Base-by-base conservation (phyloP, 1,284 basidiomycete genomes). In the Trametes pubescens region DNA sequence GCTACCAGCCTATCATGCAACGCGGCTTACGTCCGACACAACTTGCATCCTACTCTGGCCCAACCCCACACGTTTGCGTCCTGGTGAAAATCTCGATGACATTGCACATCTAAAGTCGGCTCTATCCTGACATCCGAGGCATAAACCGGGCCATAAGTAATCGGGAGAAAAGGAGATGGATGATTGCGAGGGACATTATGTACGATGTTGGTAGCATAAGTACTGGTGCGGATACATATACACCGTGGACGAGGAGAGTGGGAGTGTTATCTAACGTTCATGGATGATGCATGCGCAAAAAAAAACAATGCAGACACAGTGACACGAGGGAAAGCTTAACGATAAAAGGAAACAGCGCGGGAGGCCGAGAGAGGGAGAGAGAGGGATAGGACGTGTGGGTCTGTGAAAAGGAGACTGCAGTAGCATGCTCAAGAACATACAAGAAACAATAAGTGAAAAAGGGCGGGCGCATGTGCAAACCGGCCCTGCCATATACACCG, bases 231-330 rank as follows among this genome's bases (percentile, higher is more conserved):
- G 57, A 43, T 65, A 66, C 59, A 64, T 58, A 54, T 66, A 68
- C 66, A 65, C 57, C 56, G 61, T 56, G 58, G 62, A 55, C 49
- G 48, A 13, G 8, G 49, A 18, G 49, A 35, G n/a, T 51, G 49
- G 32, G 49, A 51, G 49, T n/a, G 49, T 29, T 51, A 24, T 62
- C 59, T 65, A 68, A 57, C 60, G 67, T 68, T 68, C 64, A 26
- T 49, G 49, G 37, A 53, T 47, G 59, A 62, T 65, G 66, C 64
- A 59, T 54, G 52, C 63, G 67, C 54, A 53, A 26, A 65, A 37
- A 59, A 65, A 47, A 59, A 68, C 62, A 65, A 40, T 68, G 64
- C 64, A 40, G 51, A 62, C 53, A 64, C 59, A 59, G 22, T 32
- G 48, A 65, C 32, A 67, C 47, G 52, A 64, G 51, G 32, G 40